Evolutionary conservation across 2,329 filamentous ascomycete species (phyloP).

Genomic region (Aspergillus tamarii): DNA sequence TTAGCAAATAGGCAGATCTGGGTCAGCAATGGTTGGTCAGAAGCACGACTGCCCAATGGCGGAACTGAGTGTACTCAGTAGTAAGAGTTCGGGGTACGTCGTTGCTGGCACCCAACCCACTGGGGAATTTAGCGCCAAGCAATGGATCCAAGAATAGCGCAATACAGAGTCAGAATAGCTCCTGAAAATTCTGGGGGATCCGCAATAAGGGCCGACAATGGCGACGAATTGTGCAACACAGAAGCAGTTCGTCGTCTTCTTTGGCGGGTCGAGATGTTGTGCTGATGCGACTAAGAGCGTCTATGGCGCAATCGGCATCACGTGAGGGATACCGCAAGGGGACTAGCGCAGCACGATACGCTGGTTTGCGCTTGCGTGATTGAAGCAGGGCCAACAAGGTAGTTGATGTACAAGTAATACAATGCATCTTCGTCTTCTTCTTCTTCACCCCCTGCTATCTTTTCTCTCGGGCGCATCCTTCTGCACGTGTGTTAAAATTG

Average conservation of each 20-base stretch:
- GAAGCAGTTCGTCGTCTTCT: not conserved
- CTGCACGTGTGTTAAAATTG: slow-evolving; percentile 1
- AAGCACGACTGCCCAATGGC: not conserved
- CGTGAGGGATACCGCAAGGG: slow-evolving; percentile 16
- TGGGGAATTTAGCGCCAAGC: not conserved
- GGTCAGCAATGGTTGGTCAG: not conserved
- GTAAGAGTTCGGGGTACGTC: not conserved
- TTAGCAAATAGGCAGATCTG: not conserved
- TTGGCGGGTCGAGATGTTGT: not conserved
- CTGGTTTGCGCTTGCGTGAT: slow-evolving; percentile 25
- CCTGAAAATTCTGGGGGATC: slow-evolving; percentile 13
- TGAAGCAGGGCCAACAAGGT: slow-evolving; percentile 1
- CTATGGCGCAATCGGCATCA: slow-evolving; percentile 28
- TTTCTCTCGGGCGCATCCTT: slow-evolving; percentile 7
- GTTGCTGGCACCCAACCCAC: not conserved
- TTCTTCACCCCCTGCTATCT: not conserved
- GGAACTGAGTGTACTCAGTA: not conserved
- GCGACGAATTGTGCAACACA: slow-evolving; percentile 19
- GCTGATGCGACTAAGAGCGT: slow-evolving; percentile 17
- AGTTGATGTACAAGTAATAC: not conserved
- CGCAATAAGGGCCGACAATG: slow-evolving; percentile 18
- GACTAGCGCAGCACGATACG: slow-evolving; percentile 16
- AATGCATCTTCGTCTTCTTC: not conserved
- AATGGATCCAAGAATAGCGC: not conserved
- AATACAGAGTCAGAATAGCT: not conserved